Evolutionary conservation across 1,284 basidiomycete genomes (phyloP).

Genomic region (Exobasidium cylindrosporum): DNA sequence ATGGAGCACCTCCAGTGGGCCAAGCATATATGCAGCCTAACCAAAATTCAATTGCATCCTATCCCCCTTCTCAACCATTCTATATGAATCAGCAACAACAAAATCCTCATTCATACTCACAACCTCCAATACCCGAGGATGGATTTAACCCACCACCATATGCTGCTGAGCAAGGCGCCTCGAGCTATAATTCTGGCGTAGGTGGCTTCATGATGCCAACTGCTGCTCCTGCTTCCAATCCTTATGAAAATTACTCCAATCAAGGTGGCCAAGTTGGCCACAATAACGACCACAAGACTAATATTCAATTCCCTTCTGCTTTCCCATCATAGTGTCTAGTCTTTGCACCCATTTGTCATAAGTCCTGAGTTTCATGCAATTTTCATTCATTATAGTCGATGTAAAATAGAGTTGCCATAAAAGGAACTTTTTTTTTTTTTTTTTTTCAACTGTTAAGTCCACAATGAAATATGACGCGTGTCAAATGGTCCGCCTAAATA

Average conservation of each 20-base stretch:
- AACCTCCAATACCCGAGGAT: neutral
- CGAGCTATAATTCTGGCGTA: neutral
- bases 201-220: neutral
- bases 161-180: neutral
- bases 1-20: neutral
- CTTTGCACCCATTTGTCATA: too few relatives aligned
- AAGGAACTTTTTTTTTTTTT: too few relatives aligned
- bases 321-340: neutral
- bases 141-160: neutral
- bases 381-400: too few relatives aligned
- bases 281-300: too few relatives aligned
- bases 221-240: neutral
- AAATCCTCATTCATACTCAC: neutral
- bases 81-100: neutral
- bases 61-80: neutral
- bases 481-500: too few relatives aligned
- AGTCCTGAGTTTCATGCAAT: too few relatives aligned
- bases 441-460: too few relatives aligned
- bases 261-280: neutral
- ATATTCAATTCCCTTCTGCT: neutral
- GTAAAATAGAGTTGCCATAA: too few relatives aligned
- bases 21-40: too few relatives aligned
- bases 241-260: neutral
- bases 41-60: too few relatives aligned
- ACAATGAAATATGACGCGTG: too few relatives aligned